Evolutionary conservation across 2,329 filamentous ascomycete genomes (phyloP).

Genomic region (Diaporthe ampelina): DNA sequence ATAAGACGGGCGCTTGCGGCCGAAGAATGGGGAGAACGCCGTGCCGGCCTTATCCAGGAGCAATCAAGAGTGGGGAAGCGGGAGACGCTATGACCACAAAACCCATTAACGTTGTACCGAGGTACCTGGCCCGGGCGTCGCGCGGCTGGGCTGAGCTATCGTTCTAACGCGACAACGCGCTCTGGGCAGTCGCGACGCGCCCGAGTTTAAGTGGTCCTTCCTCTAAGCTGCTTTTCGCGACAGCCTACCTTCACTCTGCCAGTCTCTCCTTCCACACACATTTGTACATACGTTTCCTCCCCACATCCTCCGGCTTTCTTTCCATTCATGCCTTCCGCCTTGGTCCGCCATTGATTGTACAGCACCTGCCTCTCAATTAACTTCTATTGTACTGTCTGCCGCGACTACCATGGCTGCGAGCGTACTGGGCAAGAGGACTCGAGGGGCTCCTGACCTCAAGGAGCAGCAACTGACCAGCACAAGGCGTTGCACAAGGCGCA

Average conservation of each 20-base stretch:
- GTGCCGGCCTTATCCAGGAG: constrained; percentile 27
- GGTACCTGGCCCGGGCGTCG: constrained; percentile 22
- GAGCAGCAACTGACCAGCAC: constrained; percentile 57
- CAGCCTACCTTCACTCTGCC: background rate
- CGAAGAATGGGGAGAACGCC: constrained; percentile 27
- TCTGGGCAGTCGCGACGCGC: constrained; percentile 26
- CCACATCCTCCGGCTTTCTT: constrained; percentile 26
- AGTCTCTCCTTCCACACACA: constrained; percentile 1
- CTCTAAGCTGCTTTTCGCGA: constrained; percentile 3
- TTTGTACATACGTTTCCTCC: background rate
- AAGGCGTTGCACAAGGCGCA: constrained; percentile 55
- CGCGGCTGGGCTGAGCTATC: background rate
- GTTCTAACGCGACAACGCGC: constrained; percentile 23
- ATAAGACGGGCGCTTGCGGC: constrained; percentile 36
- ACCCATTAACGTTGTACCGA: constrained; percentile 16
- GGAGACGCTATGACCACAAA: constrained; percentile 24
- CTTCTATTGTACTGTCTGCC: constrained; percentile 11
- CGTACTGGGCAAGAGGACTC: constrained; percentile 51
- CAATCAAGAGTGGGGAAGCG: constrained; percentile 9
- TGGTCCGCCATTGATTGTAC: constrained; percentile 25
- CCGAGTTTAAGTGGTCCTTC: constrained; percentile 29
- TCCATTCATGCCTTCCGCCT: constrained; percentile 26
- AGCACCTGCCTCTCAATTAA: constrained; percentile 19
- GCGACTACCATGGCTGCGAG: constrained; percentile 46
- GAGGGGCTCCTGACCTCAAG: constrained; percentile 32